Base-by-base conservation (phyloP, 805 yeast species). In the Pichia paraexigua region DNA sequence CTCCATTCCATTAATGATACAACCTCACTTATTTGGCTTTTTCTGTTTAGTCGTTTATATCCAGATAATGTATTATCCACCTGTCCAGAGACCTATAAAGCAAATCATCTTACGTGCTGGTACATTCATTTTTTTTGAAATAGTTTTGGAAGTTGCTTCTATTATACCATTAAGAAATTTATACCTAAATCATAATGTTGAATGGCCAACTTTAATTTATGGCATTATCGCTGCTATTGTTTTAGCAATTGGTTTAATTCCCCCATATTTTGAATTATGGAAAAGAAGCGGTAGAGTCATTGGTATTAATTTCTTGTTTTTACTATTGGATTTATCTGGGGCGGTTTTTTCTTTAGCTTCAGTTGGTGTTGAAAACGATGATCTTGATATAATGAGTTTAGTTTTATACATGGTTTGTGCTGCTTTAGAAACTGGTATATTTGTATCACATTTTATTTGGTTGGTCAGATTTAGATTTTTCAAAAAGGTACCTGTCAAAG, bases 371-470 rank as follows among this genome's bases (percentile, higher is more conserved):
- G 65, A 70, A 9, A 69, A 71, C 8, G 75, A 73, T 1, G 72
- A 74, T 39, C 61, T 86, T 63, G 97, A 91, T 64, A 65, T 80
- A n/a, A 75, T 92, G 78, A 94, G 97, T 43, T 76, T 87, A 56
- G 74, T 86, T 0, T 72, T 91, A 39, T 91, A 91, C 63, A 73
- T 80, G 12, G 73, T 89, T 20, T 90, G 91, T 37, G 80, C 90
- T 4, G 79, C 67, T 1, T 62, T 90, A 64, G 97, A 91, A 61
- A 49, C 83, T 2, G 97, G 97, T 0, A 86, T 91, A 15, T 79
- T 86, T 58, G 30, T 70, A 0, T 79, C 88, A 47, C 97, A 89
- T 51, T 58, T 75, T 10, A 69, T 85, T 15, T 90, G 97, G 97
- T 71, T 73, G 59, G 54, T 78, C 45, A 63, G 82, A 57, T 70